Evolutionary conservation across 306 rosid species (phyloP).

Genomic region (Citrullus mucosospermus): DNA sequence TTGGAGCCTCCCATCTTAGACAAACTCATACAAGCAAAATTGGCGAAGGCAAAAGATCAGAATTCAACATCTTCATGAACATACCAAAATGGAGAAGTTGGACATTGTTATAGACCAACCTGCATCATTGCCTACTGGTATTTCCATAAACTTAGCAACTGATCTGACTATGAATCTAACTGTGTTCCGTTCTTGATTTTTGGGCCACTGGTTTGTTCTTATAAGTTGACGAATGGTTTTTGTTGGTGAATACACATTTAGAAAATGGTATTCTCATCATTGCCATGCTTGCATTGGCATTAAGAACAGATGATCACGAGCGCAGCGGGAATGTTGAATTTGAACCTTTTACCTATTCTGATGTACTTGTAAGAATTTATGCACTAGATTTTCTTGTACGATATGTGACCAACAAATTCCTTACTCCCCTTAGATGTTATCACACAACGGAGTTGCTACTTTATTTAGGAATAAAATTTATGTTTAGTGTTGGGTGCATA

Average conservation of each 20-base stretch:
- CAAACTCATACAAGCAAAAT: slow-evolving; percentile 70
- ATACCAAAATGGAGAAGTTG: slow-evolving; percentile 5
- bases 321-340: not conserved
- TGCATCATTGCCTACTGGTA: not conserved
- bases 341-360: not conserved
- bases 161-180: not conserved
- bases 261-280: not conserved
- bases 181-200: not conserved
- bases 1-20: slow-evolving; percentile 81
- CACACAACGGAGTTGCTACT: not conserved
- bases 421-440: not conserved
- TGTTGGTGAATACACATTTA: not conserved
- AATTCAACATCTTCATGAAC: slow-evolving; percentile 26
- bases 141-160: not conserved
- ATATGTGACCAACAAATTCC: not conserved
- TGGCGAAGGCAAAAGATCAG: slow-evolving; percentile 49
- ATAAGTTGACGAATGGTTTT: not conserved
- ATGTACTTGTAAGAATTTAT: not conserved
- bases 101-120: not conserved
- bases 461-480: not conserved
- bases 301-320: not conserved
- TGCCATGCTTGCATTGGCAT: not conserved
- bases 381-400: not conserved
- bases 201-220: not conserved
- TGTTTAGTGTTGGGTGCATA: too few species aligned